Evolutionary conservation across 2,329 filamentous ascomycete species (phyloP), one percentile per base, ranked within the genome.

Genomic region (Fusarium camptoceras): DNA sequence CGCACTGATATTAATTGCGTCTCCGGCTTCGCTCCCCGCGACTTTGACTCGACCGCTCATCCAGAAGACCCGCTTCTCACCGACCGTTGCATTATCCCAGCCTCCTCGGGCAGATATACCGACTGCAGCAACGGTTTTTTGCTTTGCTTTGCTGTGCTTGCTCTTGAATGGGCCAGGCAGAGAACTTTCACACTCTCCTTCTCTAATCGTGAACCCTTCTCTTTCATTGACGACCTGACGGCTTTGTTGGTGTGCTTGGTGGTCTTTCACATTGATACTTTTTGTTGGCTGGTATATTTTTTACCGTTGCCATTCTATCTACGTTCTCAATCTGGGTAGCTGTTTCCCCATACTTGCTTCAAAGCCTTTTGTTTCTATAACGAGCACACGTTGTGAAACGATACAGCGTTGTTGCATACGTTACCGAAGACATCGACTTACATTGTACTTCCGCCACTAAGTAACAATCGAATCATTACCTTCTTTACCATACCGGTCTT

Each of bases 1-100:
- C 64, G 54, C 53, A 57, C 53, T 68, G 54, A 59, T 56, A 53
- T 57, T 64, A 28, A 50, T 65, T 71, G 47, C 59, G 41, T 53
- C 60, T 54, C 64, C 66, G 70, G 69, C 65, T 59, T 73, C 51
- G 58, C 64, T 71, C 62, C 65, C 65, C 50, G 53, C 42, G 48
- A 59, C 53, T 63, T 71, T 66, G 71, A 73, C 70, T 71, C 68
- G 71, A 73, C 70, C 67, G 64, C 68, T 72, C 59, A 59, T 71
- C 57, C 55, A 71, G 39, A 56, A 68, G 73, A 74, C 73, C 73
- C 73, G 71, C 73, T 72, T 66, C 61, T 72, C 68, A 71, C 68
- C 68, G 68, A 72, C 68, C 68, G 68, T 69, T 72, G 58, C 62
- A 65, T 55, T 58, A 65, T 72, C 72, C 73, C 73, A 74, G 53